These are phyloP conservation scores for Nothomitra cinnamomea DNA, from an alignment of 2,329 filamentous ascomycete genomes.

Conservation along the genomic window DNA sequence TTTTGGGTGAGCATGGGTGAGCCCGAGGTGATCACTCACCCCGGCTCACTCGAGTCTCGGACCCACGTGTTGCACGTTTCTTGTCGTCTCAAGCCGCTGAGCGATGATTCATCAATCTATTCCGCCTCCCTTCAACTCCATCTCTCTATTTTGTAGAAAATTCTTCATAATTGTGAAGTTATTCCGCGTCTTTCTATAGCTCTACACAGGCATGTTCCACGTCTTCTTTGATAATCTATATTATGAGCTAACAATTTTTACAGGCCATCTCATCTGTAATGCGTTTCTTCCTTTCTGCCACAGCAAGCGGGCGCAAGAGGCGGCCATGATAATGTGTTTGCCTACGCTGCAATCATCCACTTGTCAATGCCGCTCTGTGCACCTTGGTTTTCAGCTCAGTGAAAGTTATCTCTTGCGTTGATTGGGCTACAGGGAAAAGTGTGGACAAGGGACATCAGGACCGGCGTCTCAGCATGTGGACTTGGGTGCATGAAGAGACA, in stretches of 20 bases:
- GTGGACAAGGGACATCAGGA: not conserved
- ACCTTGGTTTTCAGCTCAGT: not conserved
- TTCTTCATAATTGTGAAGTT: no score
- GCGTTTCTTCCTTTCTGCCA: not conserved
- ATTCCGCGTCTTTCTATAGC: no score
- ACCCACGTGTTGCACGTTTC: not conserved
- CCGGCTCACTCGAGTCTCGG: not conserved
- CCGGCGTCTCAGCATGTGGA: not conserved
- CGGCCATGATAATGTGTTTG: not conserved
- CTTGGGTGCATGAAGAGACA: not conserved
- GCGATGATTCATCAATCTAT: not conserved
- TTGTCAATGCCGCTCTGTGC: not conserved
- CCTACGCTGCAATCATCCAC: not conserved
- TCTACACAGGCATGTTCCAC: no score
- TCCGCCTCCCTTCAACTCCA: no score
- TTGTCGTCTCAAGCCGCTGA: not conserved
- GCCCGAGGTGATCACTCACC: not conserved
- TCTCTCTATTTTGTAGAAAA: no score
- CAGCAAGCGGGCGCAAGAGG: no score
- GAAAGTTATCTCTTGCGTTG: not conserved
- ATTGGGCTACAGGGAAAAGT: no score
- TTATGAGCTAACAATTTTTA: not conserved
- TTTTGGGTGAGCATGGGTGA: not conserved
- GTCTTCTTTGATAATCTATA: no score
- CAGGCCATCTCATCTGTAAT: not conserved